phyloP scores from a whole-genome alignment of 768 basidiomycete genomes.

The Amanita inopinata region DNA sequence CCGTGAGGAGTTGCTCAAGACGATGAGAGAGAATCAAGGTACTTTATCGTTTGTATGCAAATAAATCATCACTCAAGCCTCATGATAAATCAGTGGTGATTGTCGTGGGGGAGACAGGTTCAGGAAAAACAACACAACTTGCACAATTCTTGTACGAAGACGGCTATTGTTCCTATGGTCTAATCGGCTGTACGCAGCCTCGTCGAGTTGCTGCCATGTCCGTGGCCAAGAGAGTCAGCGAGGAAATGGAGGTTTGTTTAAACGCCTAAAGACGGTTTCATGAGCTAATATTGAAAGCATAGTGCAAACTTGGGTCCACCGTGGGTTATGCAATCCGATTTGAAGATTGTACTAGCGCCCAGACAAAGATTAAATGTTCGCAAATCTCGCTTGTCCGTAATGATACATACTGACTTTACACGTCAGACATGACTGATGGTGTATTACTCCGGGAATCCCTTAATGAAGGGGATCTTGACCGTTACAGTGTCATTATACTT shows the following conservation, averaged over 20 bases:
- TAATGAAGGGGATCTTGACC: constrained; percentile 96
- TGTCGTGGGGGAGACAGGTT: constrained; percentile 99
- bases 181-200: constrained; percentile 96
- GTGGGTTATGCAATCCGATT: constrained; percentile 99
- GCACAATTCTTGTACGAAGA: constrained; percentile 96
- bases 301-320: constrained; percentile 83
- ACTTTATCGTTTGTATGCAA: constrained; percentile 10
- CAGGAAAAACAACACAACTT: constrained; percentile 96
- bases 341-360: constrained; percentile 90
- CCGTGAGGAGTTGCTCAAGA: constrained; percentile 82
- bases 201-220: constrained; percentile 99
- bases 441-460: constrained; percentile 95
- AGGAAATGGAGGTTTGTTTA: constrained; percentile 87
- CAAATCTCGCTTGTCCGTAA: constrained; percentile 8
- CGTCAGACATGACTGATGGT: constrained; percentile 95
- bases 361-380: constrained; percentile 96
- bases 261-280: neutral
- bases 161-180: constrained; percentile 82
- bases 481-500: constrained; percentile 95
- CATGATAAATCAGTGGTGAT: constrained; percentile 69
- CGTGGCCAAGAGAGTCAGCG: constrained; percentile 98
- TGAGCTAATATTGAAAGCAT: constrained; percentile 1
- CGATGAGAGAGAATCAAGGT: constrained; percentile 95
- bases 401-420: neutral
- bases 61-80: constrained; percentile 3